Evolutionary conservation across 805 yeast species (phyloP).

Genomic region (Lachancea lanzarotensis): DNA sequence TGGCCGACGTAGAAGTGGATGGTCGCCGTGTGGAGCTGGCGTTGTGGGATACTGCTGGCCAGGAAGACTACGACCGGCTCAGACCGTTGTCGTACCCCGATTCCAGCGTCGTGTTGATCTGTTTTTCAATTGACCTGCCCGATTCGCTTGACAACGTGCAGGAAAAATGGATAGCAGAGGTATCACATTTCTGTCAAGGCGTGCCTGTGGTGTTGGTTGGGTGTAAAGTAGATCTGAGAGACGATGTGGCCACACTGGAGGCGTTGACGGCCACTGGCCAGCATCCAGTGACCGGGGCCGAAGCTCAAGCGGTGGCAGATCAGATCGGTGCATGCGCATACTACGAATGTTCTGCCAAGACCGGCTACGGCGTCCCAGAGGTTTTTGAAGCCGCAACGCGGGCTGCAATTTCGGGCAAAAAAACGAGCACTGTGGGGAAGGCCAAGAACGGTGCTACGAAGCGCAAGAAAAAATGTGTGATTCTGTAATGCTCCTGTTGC

Average conservation of each 20-base stretch:
- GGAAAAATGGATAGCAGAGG: conserved; percentile 95
- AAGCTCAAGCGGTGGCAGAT: conserved; percentile 82
- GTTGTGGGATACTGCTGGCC: conserved; percentile 98
- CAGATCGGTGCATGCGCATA: conserved; percentile 83
- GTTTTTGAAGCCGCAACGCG: conserved; percentile 90
- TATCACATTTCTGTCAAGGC: conserved; percentile 87
- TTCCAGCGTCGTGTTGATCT: conserved; percentile 82
- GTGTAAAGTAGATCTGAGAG: conserved; percentile 83
- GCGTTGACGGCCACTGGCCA: conserved; percentile 66
- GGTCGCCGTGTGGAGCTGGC: conserved; percentile 92
- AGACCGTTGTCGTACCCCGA: conserved; percentile 91
- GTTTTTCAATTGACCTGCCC: conserved; percentile 87
- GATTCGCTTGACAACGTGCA: conserved; percentile 90
- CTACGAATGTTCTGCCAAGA: conserved; percentile 88
- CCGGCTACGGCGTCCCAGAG: conserved; percentile 86
- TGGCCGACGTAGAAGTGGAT: conserved; percentile 89
- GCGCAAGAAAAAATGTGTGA: conserved; percentile 64
- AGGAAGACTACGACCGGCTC: conserved; percentile 92
- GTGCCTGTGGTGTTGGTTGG: conserved; percentile 90
- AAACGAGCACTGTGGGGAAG: conserved; percentile 19
- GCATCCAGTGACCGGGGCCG: conserved; percentile 73
- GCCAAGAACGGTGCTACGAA: conserved; percentile 34
- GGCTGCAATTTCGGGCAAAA: conserved; percentile 70
- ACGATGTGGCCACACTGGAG: conserved; percentile 72
- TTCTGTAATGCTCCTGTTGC: conserved; percentile 42